Conservation (phyloP, 2,329 filamentous ascomycete species). For the Epichloe baconii region DNA sequence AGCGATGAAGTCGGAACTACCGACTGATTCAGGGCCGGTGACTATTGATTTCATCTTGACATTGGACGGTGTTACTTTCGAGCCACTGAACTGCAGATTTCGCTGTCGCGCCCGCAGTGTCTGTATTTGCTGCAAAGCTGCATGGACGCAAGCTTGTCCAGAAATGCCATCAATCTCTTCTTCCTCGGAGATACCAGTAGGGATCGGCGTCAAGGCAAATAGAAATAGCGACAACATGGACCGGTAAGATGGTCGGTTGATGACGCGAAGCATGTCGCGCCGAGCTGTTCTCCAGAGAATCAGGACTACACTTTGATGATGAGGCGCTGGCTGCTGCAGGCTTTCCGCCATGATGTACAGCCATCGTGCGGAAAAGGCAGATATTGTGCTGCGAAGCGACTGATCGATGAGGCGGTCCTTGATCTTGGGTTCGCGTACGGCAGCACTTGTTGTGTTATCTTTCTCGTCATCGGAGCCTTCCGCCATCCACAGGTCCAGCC, state of each 20-base stretch:
- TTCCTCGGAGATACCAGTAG: constrained; percentile 24
- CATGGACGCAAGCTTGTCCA: constrained; percentile 26
- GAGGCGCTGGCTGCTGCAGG: not conserved
- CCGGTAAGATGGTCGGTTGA: constrained; percentile 27
- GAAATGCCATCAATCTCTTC: constrained; percentile 27
- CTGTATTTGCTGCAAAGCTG: constrained; percentile 28
- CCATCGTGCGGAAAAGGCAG: constrained; percentile 18
- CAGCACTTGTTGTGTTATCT: constrained; percentile 6
- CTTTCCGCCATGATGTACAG: constrained; percentile 12
- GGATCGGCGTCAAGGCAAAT: constrained; percentile 27
- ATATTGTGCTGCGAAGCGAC: constrained; percentile 15
- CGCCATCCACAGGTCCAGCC: constrained; percentile 23
- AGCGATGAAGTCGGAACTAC: constrained; percentile 20
- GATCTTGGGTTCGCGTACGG: not conserved
- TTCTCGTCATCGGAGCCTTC: constrained; percentile 9
- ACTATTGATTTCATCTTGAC: constrained; percentile 10
- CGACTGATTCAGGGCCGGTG: constrained; percentile 15
- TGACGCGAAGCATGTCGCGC: constrained; percentile 25
- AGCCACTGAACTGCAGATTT: constrained; percentile 26
- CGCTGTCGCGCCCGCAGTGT: constrained; percentile 24
- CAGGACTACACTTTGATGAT: constrained; percentile 10
- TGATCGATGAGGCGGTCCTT: constrained; percentile 12
- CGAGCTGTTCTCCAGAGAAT: constrained; percentile 23
- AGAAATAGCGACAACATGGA: constrained; percentile 27
- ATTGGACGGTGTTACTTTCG: constrained; percentile 21